Conservation (phyloP, 2,329 filamentous ascomycete genomes). For the Akanthomyces uredinophilus region DNA sequence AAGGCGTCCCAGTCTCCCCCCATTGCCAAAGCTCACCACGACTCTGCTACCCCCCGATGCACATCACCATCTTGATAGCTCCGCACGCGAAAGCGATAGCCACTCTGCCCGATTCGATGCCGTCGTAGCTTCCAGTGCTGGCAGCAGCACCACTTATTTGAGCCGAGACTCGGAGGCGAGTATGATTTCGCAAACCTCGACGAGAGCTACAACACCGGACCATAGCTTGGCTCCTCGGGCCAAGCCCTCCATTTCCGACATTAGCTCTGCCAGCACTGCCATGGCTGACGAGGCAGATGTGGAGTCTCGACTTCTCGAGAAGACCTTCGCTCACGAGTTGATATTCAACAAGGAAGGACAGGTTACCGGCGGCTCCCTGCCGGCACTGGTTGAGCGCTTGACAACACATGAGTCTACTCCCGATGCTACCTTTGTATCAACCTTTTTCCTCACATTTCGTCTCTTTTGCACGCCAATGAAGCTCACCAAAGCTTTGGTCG, state of each 20-base stretch:
- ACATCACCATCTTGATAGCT: constrained; percentile 42
- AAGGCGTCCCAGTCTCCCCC: constrained; percentile 45
- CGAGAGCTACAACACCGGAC: constrained; percentile 83
- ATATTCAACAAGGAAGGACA: constrained; percentile 92
- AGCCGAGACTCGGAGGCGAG: constrained; percentile 80
- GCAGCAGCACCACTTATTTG: constrained; percentile 71
- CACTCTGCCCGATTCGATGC: constrained; percentile 57
- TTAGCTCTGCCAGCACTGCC: constrained; percentile 60
- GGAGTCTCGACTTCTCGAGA: constrained; percentile 81
- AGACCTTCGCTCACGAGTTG: constrained; percentile 85
- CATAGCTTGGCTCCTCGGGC: constrained; percentile 47
- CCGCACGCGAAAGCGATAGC: constrained; percentile 45
- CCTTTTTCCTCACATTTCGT: constrained; percentile 94
- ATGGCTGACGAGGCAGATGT: constrained; percentile 70
- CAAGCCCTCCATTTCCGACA: constrained; percentile 61
- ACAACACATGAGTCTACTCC: constrained; percentile 91
- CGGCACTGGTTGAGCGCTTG: constrained; percentile 87
- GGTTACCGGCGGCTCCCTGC: constrained; percentile 85
- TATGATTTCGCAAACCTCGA: constrained; percentile 75
- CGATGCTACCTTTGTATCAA: constrained; percentile 84
- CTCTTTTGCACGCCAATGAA: constrained; percentile 79
- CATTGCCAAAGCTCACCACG: constrained; percentile 54
- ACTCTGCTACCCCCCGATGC: constrained; percentile 43
- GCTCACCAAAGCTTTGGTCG: constrained; percentile 76
- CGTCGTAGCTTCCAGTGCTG: constrained; percentile 69